Base-by-base conservation (phyloP, 192 early-diverging fungal species). In the Coemansia sp. region DNA sequence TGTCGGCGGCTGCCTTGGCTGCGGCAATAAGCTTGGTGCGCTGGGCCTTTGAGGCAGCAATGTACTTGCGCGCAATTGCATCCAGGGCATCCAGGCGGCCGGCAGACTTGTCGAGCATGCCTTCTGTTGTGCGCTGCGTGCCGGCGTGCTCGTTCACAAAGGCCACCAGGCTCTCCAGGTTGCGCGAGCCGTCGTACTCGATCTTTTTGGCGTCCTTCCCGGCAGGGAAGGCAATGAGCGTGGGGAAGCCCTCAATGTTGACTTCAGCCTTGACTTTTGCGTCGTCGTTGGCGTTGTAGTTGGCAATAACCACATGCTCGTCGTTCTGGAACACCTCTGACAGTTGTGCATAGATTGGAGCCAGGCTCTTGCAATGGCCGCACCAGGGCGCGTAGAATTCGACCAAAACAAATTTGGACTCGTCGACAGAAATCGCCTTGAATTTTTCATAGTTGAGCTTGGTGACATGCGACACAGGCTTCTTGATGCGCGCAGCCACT, bases 361-460 rank as follows among this genome's bases (percentile, higher is more conserved):
- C 93, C 81, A 83, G 67, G 14, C 42, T 80, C 78, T 90, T 90
- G 83, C 87, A 95, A 74, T 94, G 92, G 9, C 92, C 93, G 68
- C 91, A 95, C 91, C 92, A 95, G 18, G 88, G 88, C 17, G 95
- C 95, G 77, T 88, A 95, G 74, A 97, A 97, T 74, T 93, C 91
- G 32, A 97, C 95, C 62, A 99, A 72, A 8, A 87, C 87, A 72
- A 85, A 88, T 63, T 88, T 90, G 61, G 81, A 65, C 37, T 87
- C 73, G 57, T 90, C 84, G 38, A 91, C 64, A 14, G 89, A 92
- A 39, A 88, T 81, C 21, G 82, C 66, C 53, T 94, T 87, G 80
- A 99, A 99, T 46, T 82, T 85, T 29, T 74, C 76, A 56, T 83
- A 82, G 54, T 87, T 85, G 37, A 99, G 84, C 22, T 83, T 85